Conservation (phyloP, 371 early-diverging fungal species). For the Mortierella sp. region DNA sequence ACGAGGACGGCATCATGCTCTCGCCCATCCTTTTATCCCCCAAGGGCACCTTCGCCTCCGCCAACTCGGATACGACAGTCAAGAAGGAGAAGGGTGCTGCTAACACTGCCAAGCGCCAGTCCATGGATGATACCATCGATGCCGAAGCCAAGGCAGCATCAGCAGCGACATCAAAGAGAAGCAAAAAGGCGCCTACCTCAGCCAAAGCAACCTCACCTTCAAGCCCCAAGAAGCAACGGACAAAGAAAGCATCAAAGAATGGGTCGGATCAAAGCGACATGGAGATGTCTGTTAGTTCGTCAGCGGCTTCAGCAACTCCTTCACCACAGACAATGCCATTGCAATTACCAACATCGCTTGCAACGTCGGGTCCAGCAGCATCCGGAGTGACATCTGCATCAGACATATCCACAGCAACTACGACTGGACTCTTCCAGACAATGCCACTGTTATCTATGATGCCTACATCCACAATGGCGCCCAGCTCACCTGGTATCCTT, state of each 20-base stretch:
- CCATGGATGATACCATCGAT: slow-evolving; percentile 34
- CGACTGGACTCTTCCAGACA: slow-evolving; percentile 43
- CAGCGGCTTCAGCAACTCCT: slow-evolving; percentile 27
- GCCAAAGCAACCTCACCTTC: slow-evolving; percentile 16
- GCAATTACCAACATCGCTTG: slow-evolving; percentile 21
- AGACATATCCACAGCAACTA: slow-evolving; percentile 24
- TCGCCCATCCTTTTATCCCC: slow-evolving; percentile 37
- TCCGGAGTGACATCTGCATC: slow-evolving; percentile 9
- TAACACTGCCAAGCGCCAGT: slow-evolving; percentile 43
- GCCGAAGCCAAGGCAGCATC: slow-evolving; percentile 24
- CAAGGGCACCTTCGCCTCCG: neutral
- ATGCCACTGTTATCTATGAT: slow-evolving; percentile 32
- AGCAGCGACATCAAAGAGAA: slow-evolving; percentile 23
- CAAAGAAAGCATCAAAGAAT: slow-evolving; percentile 44
- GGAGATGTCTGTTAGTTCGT: slow-evolving; percentile 47
- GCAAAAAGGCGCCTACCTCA: slow-evolving; percentile 31
- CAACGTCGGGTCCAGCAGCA: slow-evolving; percentile 1
- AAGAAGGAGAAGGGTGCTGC: slow-evolving; percentile 26
- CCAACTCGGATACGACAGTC: slow-evolving; percentile 7
- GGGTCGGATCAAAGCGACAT: slow-evolving; percentile 51
- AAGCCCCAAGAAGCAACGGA: slow-evolving; percentile 39
- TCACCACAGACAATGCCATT: slow-evolving; percentile 41
- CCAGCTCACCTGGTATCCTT: slow-evolving; percentile 24
- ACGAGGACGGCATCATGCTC: slow-evolving; percentile 35
- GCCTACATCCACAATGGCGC: slow-evolving; percentile 12